Base-by-base conservation (phyloP, 2,329 filamentous ascomycete species). In the Colletotrichum sp. region DNA sequence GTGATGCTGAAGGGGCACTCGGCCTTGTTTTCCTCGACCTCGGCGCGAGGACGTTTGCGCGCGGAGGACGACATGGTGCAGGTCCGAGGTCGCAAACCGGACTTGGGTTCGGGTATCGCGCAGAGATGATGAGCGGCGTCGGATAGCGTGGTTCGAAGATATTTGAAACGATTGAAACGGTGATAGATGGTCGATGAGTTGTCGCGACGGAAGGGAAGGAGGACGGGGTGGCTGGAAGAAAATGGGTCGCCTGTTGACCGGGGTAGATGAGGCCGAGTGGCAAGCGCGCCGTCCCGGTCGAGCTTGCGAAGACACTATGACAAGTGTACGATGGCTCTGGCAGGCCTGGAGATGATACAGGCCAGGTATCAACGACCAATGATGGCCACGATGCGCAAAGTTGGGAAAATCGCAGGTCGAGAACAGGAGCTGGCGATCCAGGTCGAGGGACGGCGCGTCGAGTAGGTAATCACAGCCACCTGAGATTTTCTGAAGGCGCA, bases 1-100 rank as follows among this genome's bases (percentile, higher is more conserved):
- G 79, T 82, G 68, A 91, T 85, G 52, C 81, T 83, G 75, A 91
- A 92, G 13, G 89, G 90, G 77, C 90, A 92, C 78, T 92, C 90
- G 80, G 90, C 90, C 78, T 89, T 87, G 78, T 85, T 87, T 78
- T 90, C 89, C 75, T 89, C 87, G 75, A 85, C 83, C 68, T 88
- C 85, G 70, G 85, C 81, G 79, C 88, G 88, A 76, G 88, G 87
- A 78, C 90, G 88, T 84, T 92, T 92, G 79, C 87, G 86, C 77
- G 87, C 79, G 72, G 79, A 76, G 43, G 74, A 74, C 26, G 68
- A 71, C 74, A 76, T 76, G 57, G 36, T 57, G 73, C 43, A 61
- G 21, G 9, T 72, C 55, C 70, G 55, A 21, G 52, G 52, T 76
- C 64, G 74, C 74, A 74, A 74, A 39, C 71, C 28, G 30, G 18